Percentiles rank a stretch among this genome's conserved stretches.
phyloP scores from a whole-genome alignment of 441 rosid genomes.

The Croton laevigatus region DNA sequence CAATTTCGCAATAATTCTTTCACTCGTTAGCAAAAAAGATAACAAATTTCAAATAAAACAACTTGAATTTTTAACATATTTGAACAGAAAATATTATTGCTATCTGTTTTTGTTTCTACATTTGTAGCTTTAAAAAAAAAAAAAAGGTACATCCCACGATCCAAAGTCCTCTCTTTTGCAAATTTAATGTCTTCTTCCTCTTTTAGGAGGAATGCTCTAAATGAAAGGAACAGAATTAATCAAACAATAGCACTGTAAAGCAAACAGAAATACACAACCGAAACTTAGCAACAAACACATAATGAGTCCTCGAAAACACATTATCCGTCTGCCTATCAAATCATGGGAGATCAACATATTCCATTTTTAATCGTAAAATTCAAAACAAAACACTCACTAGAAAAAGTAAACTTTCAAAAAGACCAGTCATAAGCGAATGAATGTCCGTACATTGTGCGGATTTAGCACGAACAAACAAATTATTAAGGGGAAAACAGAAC shows the following conservation, averaged over 20 bases:
- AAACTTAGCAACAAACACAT: background rate
- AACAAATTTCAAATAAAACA: background rate
- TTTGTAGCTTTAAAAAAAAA: background rate
- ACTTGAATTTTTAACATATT: background rate
- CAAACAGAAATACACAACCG: constrained; percentile 11
- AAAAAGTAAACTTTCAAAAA: constrained; percentile 6
- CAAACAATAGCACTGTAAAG: background rate
- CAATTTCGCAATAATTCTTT: background rate
- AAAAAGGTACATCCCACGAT: background rate
- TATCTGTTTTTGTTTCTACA: background rate
- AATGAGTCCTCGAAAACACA: constrained; percentile 7
- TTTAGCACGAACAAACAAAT: constrained; percentile 15
- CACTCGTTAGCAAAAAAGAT: background rate
- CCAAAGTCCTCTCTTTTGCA: background rate
- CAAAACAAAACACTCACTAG: background rate
- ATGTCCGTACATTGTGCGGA: constrained; percentile 34
- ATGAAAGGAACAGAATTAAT: background rate
- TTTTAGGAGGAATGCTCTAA: constrained; percentile 31
- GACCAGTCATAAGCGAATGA: constrained; percentile 9
- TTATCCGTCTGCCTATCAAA: background rate
- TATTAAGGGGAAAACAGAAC: background rate
- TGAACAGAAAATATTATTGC: background rate
- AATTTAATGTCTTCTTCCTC: constrained; percentile 5
- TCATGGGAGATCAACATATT: constrained; percentile 7
- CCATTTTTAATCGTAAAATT: constrained; percentile 14